These are phyloP conservation scores for Podospora australis DNA, from an alignment of 495 filamentous ascomycete species.

Conservation along the genomic window DNA sequence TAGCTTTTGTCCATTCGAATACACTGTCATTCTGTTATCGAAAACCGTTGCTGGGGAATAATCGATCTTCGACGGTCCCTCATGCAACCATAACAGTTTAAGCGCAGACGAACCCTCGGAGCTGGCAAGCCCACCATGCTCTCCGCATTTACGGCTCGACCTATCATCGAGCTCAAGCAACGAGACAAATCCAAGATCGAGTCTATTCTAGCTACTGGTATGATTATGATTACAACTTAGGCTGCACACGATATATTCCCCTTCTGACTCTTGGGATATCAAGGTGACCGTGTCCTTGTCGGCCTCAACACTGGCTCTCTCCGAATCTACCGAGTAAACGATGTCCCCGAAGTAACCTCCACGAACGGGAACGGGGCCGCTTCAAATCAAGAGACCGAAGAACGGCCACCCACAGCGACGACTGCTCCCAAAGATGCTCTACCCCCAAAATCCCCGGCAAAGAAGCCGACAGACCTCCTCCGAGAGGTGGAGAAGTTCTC, in stretches of 20 bases:
- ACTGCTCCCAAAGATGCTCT: too few relatives aligned
- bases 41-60: too few relatives aligned
- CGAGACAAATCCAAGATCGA: slow-evolving; percentile 96
- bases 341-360: slow-evolving; percentile 24
- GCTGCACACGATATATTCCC: slow-evolving; percentile 14
- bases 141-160: slow-evolving; percentile 93
- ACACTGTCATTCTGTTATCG: too few relatives aligned
- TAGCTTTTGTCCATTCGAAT: too few relatives aligned
- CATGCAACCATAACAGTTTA: slow-evolving; percentile 19
- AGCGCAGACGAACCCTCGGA: slow-evolving; percentile 7
- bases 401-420: slow-evolving; percentile 15
- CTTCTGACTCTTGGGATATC: slow-evolving; percentile 7
- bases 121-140: slow-evolving; percentile 65
- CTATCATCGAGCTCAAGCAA: slow-evolving; percentile 91
- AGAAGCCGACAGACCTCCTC: slow-evolving; percentile 71
- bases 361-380: slow-evolving; percentile 27
- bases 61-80: too few relatives aligned
- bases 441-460: slow-evolving; percentile 24
- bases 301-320: slow-evolving; percentile 85
- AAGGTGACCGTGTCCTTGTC: slow-evolving; percentile 82
- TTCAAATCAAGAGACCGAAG: slow-evolving; percentile 18
- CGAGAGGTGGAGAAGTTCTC: slow-evolving; percentile 94
- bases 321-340: slow-evolving; percentile 87
- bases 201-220: slow-evolving; percentile 83
- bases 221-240: too few relatives aligned